Evolutionary conservation across 768 basidiomycete species (phyloP).

Genomic region (Podaxis sp.): DNA sequence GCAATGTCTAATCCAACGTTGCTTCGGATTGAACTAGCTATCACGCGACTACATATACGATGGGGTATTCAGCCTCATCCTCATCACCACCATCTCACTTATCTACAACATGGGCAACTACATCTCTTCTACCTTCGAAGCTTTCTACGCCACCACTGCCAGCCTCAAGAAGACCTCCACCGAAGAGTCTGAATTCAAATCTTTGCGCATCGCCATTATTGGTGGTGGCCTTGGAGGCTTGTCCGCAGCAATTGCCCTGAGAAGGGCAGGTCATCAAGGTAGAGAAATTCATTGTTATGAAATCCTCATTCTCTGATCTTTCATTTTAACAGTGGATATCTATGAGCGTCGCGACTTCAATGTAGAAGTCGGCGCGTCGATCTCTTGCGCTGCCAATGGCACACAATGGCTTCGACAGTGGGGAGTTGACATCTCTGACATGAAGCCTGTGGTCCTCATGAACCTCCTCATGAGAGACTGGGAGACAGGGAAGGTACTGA

Average conservation of each 20-base stretch:
- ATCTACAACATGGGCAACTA: background rate
- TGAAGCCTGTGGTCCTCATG: constrained; percentile 27
- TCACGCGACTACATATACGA: background rate
- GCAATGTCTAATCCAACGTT: background rate
- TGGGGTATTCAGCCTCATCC: background rate
- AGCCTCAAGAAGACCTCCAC: background rate
- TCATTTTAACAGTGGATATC: constrained; percentile 17
- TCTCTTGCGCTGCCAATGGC: constrained; percentile 29
- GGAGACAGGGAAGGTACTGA: constrained; percentile 27
- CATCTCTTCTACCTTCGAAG: background rate
- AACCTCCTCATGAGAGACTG: constrained; percentile 30
- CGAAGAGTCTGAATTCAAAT: constrained; percentile 11
- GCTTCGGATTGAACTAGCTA: background rate
- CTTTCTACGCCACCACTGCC: background rate
- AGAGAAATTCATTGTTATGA: background rate
- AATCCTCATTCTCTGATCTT: background rate
- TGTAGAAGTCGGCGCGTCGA: constrained; percentile 29
- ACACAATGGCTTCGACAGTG: constrained; percentile 29
- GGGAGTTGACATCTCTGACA: constrained; percentile 25
- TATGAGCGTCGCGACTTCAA: constrained; percentile 26
- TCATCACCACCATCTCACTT: background rate
- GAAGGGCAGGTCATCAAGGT: constrained; percentile 26
- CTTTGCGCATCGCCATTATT: constrained; percentile 17
- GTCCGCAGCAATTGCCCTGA: constrained; percentile 20
- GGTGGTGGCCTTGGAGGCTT: constrained; percentile 18